Base-by-base conservation (phyloP, 768 basidiomycete species). In the Suillus plorans region DNA sequence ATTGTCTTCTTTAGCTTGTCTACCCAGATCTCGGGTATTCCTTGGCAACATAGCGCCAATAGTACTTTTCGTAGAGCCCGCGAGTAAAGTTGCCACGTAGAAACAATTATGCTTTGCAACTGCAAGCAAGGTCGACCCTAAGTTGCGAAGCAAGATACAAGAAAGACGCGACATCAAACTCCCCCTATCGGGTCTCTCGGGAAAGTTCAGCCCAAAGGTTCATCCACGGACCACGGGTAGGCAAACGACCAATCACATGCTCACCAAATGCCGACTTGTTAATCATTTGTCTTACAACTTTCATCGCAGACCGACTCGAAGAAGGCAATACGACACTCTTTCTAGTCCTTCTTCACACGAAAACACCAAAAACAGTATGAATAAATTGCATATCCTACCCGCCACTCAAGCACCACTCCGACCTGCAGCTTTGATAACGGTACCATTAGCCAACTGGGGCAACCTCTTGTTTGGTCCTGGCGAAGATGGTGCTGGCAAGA, bases 401-500 rank as follows among this genome's bases (percentile, higher is more conserved):
- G 4, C 22, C 45, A 60, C 64, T 68, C 80, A 86, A 31, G 76
- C 69, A 1, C 90, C 89, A 71, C 86, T 91, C 36, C 91, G 79
- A 8, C 91, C 91, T 41, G 90, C 85, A 3, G 91, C 90, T 69
- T 82, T 89, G 61, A 86, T 81, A 5, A 72, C 70, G 1, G 80
- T 77, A 5, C 66, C 72, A 13, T 74, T 70, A 1, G 63, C 72
- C 62, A 91, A 70, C 60, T 72, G 70, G 5, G 91, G 90, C 34
- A 92, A 73, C 8, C 68, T 62, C 71, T 83, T 86, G 61, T 76
- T 74, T 36, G 82, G 77, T 4, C 70, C 69, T 2, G 68, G 45
- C 12, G 71, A 65, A 31, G 80, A 74, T 5, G 92, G 88, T 7
- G 80, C 69, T 7, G 87, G 85, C 60, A 99, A 79, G 81, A 98